These are phyloP conservation scores for Purpureocillium takamizusanense DNA, from an alignment of 2,329 filamentous ascomycete genomes.

Conservation along the genomic window DNA sequence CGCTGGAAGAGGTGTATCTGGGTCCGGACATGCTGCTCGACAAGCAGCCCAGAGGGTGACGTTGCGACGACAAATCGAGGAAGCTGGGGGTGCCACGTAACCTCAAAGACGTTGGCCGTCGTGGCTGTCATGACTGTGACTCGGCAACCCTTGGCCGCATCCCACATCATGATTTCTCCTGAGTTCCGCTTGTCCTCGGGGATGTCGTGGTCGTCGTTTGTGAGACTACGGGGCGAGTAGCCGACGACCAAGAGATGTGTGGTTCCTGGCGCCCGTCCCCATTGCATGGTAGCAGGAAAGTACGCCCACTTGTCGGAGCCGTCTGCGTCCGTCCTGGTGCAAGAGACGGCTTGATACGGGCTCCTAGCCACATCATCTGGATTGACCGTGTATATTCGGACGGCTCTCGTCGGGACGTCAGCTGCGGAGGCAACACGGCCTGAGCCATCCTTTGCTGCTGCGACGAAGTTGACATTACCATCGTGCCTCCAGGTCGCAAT, in stretches of 20 bases:
- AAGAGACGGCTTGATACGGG: constrained; percentile 30
- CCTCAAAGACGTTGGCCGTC: constrained; percentile 55
- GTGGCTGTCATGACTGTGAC: constrained; percentile 41
- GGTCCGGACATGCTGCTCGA: constrained; percentile 37
- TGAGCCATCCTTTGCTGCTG: constrained; percentile 36
- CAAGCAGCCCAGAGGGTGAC: constrained; percentile 37
- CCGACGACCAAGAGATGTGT: constrained; percentile 49
- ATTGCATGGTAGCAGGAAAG: constrained; percentile 54
- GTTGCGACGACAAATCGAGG: constrained; percentile 48
- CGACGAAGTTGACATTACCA: constrained; percentile 55
- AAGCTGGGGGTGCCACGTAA: constrained; percentile 51
- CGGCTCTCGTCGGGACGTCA: constrained; percentile 42
- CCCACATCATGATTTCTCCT: constrained; percentile 53
- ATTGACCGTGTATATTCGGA: constrained; percentile 46
- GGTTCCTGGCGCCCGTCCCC: constrained; percentile 38
- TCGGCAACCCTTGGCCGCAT: constrained; percentile 33
- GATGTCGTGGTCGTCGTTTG: constrained; percentile 45
- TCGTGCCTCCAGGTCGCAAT: constrained; percentile 43
- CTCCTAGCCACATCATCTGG: constrained; percentile 24
- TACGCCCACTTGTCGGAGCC: constrained; percentile 48
- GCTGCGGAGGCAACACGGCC: constrained; percentile 50
- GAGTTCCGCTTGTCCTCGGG: constrained; percentile 47
- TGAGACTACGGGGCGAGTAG: constrained; percentile 50
- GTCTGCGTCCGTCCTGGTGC: constrained; percentile 24
- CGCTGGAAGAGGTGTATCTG: constrained; percentile 47